Base-by-base conservation (phyloP, 768 basidiomycete genomes). In the Podaxis pistillaris region DNA sequence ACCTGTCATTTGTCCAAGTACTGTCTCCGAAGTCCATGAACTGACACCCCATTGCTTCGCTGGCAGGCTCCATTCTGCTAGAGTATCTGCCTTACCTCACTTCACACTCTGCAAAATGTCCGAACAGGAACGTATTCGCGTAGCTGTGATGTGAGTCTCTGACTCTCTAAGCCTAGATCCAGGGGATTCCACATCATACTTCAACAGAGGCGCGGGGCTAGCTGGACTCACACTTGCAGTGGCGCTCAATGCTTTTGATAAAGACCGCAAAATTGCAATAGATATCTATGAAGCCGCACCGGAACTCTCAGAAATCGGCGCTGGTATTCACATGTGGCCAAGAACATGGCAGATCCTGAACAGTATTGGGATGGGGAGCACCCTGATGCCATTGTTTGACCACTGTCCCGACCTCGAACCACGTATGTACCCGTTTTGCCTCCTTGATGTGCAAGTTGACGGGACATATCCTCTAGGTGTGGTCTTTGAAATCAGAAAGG, bases 281-380 rank as follows among this genome's bases (percentile, higher is more conserved):
- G 73, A 77, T n/a, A 64, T 83, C 13, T 83, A 79, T 64, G 81
- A 83, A 57, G 72, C 78, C 8, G 70, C 79, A 2, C 65, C 75
- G 0, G 67, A 68, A 22, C 73, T 83, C 37, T 72, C 74, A 2
- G 78, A 79, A 49, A 70, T 79, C 47, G 81, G 82, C 7, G 81
- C 80, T 22, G 81, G 81, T 0, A 76, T 83, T 47, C 72, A 69
- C 2, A 64, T 81, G 4, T 81, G 75, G 74, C 61, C 58, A 4
- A 56, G 65, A 19, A 64, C 63, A 9, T 64, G 63, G 64, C 53
- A 64, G 26, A 63, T 66, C 9, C 26, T 66, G 24, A 62, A 49
- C 26, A 36, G 30, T 0, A 60, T 68, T 12, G 65, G 63, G 26
- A 28, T 68, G 19, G 61, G 60, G 28, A 56, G 55, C 11, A 58